A percentile compares a stretch with the other conserved stretches of the same genome.
Evolutionary conservation across 441 rosid genomes (phyloP).

Genomic region (Isatis lusitanica): DNA sequence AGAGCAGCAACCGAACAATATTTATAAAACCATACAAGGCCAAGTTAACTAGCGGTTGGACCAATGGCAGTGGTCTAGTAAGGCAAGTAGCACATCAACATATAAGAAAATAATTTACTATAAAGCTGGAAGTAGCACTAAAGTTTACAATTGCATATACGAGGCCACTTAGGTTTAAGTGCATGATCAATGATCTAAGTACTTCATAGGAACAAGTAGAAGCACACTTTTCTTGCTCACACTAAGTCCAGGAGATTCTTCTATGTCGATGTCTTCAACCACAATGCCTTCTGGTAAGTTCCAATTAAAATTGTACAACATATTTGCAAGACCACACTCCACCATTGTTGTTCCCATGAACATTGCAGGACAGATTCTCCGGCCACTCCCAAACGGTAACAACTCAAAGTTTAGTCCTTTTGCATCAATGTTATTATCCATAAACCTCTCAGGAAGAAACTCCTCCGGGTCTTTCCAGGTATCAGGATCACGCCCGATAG

Average conservation of each 20-base stretch:
- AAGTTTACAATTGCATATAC: neutral
- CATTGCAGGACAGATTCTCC: conserved; percentile 16
- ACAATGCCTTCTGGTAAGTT: conserved; percentile 4
- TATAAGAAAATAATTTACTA: too few species aligned
- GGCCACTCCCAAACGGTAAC: conserved; percentile 10
- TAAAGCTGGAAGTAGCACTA: too few species aligned
- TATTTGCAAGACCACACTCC: conserved; percentile 6
- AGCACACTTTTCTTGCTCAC: conserved; percentile 10
- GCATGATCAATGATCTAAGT: neutral
- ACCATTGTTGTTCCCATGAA: conserved; percentile 13
- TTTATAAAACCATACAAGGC: neutral
- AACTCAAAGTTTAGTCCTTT: conserved; percentile 24
- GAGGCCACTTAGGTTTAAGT: neutral
- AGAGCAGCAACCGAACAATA: neutral
- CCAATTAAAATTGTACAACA: conserved; percentile 12
- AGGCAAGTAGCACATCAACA: neutral
- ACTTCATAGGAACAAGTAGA: conserved; percentile 11
- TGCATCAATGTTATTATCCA: neutral
- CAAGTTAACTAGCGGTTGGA: neutral
- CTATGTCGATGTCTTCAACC: conserved; percentile 7
- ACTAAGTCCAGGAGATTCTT: conserved; percentile 15
- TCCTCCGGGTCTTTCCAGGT: conserved; percentile 23
- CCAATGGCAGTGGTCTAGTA: neutral
- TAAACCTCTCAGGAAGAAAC: conserved; percentile 18
- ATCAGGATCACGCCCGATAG: conserved; percentile 37